Evolutionary conservation across 768 basidiomycete genomes (phyloP), one percentile per base, ranked within the genome.

Genomic region (Candolleomyces efflorescens): DNA sequence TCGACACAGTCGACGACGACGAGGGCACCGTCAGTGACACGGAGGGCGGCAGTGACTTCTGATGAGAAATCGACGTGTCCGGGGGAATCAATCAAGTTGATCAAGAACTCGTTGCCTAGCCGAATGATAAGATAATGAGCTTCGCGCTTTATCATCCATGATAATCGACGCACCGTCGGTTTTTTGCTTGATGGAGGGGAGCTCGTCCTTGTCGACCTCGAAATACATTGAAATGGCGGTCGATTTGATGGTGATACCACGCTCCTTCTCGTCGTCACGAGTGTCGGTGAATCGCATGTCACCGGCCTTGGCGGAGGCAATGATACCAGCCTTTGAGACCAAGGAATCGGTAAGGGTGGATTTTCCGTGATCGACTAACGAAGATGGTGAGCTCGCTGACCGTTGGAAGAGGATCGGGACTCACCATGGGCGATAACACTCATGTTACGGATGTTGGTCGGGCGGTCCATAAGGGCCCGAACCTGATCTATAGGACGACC

Each of bases 41-140:
- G 97, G 71, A 99, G 93, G 63, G 97, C 97, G 61, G 97, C 97
- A 2, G 97, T 99, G 67, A 99, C 97, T 77, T 99, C 97, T 53
- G 97, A 98, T 36, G 97, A 99, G 83, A 99, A 99, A 75, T 99
- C 97, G 75, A 99, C 97, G 85, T 99, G 97, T 68, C 97, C 97
- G 54, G 97, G 97, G 7, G 95, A 98, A 74, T 99, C 97, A 80
- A 99, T 98, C 79, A 99, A 78, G 80, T 99, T 99, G 83, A 99
- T 98, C 83, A 99, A 85, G 84, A 99, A 99, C 74, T 98, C 93
- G 71, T 85, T 82, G 63, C 94, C 94, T 87, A 49, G 11, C 36
- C 32, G 38, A n/a, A 32, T 24, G 57, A 54, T 56, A 57, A 37
- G 37, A 53, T 37, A 54, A 55, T 45, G 15, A 2, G 11, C 39